phyloP scores from a whole-genome alignment of 805 yeast genomes.

The Hanseniaspora hatyaiensis region DNA sequence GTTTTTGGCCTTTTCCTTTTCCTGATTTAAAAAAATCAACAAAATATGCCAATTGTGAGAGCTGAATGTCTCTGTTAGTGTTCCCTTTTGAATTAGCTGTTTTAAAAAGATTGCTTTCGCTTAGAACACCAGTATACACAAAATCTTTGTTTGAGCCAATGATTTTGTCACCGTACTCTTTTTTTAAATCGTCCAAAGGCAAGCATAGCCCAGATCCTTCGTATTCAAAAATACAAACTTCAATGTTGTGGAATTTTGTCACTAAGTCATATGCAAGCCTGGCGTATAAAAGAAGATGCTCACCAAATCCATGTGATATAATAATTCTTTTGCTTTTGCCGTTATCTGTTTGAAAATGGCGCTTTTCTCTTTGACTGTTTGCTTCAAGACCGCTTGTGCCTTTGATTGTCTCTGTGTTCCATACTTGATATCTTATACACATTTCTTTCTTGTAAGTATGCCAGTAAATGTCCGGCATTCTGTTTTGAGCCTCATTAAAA shows the following conservation, averaged over 20 bases:
- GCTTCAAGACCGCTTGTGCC: constrained; percentile 1
- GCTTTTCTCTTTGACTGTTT: constrained; percentile 17
- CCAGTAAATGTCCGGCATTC: constrained; percentile 9
- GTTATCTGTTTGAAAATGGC: constrained; percentile 17
- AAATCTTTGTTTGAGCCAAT: not conserved
- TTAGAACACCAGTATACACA: constrained; percentile 31
- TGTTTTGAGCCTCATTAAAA: not conserved
- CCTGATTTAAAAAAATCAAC: constrained; percentile 33
- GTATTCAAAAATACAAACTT: constrained; percentile 59
- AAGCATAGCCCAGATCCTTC: constrained; percentile 56
- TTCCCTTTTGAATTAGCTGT: constrained; percentile 40
- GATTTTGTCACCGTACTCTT: not conserved
- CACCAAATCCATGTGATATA: constrained; percentile 64
- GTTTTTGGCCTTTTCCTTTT: constrained; percentile 19
- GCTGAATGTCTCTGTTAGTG: constrained; percentile 46
- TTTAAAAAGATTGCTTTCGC: not conserved
- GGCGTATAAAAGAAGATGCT: constrained; percentile 39
- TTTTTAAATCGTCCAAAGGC: not conserved
- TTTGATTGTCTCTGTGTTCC: constrained; percentile 17
- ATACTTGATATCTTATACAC: constrained; percentile 15
- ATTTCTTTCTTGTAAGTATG: constrained; percentile 3
- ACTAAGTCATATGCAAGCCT: constrained; percentile 42
- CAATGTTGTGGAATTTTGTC: constrained; percentile 42
- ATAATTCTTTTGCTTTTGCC: constrained; percentile 32
- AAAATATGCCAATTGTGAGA: constrained; percentile 50